Evolutionary conservation across 345 rosid species (phyloP).

Genomic region (Eucalyptus regnans): DNA sequence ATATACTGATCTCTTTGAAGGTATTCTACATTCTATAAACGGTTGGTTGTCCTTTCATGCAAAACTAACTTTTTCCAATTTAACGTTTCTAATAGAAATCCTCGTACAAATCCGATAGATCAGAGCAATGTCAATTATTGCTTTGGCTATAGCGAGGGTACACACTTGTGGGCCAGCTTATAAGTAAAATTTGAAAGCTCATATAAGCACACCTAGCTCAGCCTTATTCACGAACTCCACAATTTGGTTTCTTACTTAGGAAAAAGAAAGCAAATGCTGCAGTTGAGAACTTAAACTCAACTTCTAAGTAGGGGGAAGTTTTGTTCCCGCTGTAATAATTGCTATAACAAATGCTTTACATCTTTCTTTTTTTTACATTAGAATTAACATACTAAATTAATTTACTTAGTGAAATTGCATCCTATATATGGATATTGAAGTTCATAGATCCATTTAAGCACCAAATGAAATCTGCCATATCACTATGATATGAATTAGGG

Average conservation of each 20-base stretch:
- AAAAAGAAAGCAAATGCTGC: neutral
- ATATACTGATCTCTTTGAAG: neutral
- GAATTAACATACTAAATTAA: too few relatives aligned
- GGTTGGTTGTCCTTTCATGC: too few relatives aligned
- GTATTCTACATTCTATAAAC: neutral
- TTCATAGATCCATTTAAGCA: too few relatives aligned
- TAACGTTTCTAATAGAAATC: neutral
- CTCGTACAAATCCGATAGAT: neutral
- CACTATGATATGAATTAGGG: too few relatives aligned
- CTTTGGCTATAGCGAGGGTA: neutral
- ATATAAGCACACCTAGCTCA: neutral
- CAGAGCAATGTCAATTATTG: neutral
- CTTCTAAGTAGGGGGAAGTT: too few relatives aligned
- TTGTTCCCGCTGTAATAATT: too few relatives aligned
- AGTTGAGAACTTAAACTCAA: neutral
- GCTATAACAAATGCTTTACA: too few relatives aligned
- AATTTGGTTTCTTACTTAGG: neutral
- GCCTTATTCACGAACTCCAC: neutral
- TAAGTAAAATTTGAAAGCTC: neutral
- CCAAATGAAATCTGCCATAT: too few relatives aligned
- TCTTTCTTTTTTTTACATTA: too few relatives aligned
- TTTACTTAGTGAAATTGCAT: too few relatives aligned
- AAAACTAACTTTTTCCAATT: too few relatives aligned
- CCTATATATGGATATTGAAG: too few relatives aligned
- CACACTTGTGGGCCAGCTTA: neutral